A percentile compares a stretch with the other conserved stretches of the same genome.
Evolutionary conservation across 371 early-diverging fungal genomes (phyloP).

Genomic region (Rhizopus arrhizus): DNA sequence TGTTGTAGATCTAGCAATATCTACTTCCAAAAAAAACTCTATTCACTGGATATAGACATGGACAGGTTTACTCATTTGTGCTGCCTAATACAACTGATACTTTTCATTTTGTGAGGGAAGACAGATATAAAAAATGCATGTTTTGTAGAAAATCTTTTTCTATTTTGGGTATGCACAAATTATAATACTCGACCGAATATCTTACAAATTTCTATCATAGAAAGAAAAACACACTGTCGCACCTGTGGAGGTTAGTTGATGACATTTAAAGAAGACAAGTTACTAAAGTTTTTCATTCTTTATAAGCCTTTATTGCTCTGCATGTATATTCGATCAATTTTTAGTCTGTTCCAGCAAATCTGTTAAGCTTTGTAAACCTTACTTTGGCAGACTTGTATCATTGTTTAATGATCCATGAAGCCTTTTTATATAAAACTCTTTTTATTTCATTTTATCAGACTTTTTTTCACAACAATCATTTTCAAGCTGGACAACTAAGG

Average conservation of each 20-base stretch:
- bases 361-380: constrained; percentile 38
- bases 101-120: constrained; percentile 64
- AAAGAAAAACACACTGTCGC: constrained; percentile 45
- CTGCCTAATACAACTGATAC: constrained; percentile 72
- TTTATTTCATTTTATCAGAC: background rate
- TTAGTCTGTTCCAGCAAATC: constrained; percentile 37
- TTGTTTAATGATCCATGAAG: background rate
- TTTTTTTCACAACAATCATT: background rate
- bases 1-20: constrained; percentile 39
- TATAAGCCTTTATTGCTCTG: constrained; percentile 37
- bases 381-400: constrained; percentile 15
- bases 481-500: too few species aligned
- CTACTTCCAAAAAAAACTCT: constrained; percentile 55
- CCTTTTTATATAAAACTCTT: background rate
- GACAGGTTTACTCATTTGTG: constrained; percentile 65
- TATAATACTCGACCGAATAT: background rate
- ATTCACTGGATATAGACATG: constrained; percentile 64
- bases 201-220: constrained; percentile 17
- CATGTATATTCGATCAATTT: constrained; percentile 29
- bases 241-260: constrained; percentile 45
- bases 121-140: constrained; percentile 61
- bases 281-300: background rate
- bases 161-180: constrained; percentile 53
- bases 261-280: background rate
- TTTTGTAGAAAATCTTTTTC: constrained; percentile 58